A percentile compares a stretch with the other conserved stretches of the same genome.
These are phyloP conservation scores for Taphrina populina DNA, from an alignment of 1,139 yeast genomes.

Conservation along the genomic window DNA sequence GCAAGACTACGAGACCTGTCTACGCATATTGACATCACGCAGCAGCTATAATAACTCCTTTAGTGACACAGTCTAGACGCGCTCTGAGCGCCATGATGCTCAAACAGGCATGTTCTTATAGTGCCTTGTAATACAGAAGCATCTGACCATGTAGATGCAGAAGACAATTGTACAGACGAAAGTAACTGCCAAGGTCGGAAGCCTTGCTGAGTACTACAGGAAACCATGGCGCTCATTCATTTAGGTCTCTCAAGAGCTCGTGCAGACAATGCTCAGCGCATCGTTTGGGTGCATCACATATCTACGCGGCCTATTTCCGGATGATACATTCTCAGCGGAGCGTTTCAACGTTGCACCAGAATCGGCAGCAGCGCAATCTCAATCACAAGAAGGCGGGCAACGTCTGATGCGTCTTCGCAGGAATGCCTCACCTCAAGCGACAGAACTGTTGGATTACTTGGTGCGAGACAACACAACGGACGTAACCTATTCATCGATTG, in stretches of 20 bases:
- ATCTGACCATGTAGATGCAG: background rate
- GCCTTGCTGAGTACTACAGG: too few species aligned
- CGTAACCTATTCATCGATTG: background rate
- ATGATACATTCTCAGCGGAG: slow-evolving; percentile 39
- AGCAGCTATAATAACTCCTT: too few species aligned
- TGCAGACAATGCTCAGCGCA: slow-evolving; percentile 38
- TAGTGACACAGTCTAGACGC: too few species aligned
- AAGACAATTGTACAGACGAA: background rate
- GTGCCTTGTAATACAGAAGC: too few species aligned
- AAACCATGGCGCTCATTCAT: too few species aligned
- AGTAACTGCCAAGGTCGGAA: slow-evolving; percentile 1
- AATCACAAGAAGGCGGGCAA: slow-evolving; percentile 8
- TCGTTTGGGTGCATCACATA: slow-evolving; percentile 40
- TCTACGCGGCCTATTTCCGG: slow-evolving; percentile 37
- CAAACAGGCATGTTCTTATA: too few species aligned
- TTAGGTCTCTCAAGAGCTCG: slow-evolving; percentile 37
- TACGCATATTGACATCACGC: too few species aligned
- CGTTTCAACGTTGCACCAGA: slow-evolving; percentile 21
- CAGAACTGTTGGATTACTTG: slow-evolving; percentile 54
- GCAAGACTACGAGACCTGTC: too few species aligned
- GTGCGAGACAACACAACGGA: slow-evolving; percentile 39
- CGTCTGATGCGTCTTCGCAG: slow-evolving; percentile 50
- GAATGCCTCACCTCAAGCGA: slow-evolving; percentile 52
- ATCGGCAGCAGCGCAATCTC: background rate
- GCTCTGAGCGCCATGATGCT: too few species aligned